Evolutionary conservation across 176 grass and related monocot species (phyloP), one percentile per base, ranked within the genome.

Genomic region (Dendrocalamus sinicus): DNA sequence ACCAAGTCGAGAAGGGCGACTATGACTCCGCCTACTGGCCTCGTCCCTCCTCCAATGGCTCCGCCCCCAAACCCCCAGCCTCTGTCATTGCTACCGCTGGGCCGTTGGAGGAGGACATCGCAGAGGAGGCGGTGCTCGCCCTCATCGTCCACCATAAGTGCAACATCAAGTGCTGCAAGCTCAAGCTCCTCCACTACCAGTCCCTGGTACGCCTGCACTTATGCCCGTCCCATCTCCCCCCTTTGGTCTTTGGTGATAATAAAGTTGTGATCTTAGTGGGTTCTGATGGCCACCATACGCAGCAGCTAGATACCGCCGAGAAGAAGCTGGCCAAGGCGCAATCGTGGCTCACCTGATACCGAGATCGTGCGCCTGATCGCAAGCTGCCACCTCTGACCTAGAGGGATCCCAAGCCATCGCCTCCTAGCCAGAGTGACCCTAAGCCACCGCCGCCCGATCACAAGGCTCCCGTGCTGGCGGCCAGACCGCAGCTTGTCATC

Each of bases 1-100:
- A 82, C 91, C 81, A 90, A 93, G 73, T 90, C 47, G 88, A 93
- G 82, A 88, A 90, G 71, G 76, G 69, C 54, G 64, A 48, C 80
- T 10, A 9, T 15, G 80, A 50, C 17, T 67, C 78, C 79, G n/a
- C 73, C 46, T n/a, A 64, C 48, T 47, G 24, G 8, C 79, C 74
- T 50, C 52, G 17, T 4, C 0, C 74, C 75, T 43, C 69, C 28
- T 28, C 1, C 68, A 87, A 87, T 77, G 75, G 70, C 81, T n/a
- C n/a, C n/a, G n/a, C n/a, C n/a, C n/a, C n/a, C n/a, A n/a, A n/a
- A n/a, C n/a, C n/a, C n/a, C n/a, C n/a, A n/a, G 70, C 81, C 0
- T 22, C 84, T 62, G 77, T 26, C 12, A 1, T 57, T 30, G 16
- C 70, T 15, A 51, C 53, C 39, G 30, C 64, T 10, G 40, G 40